Conservation (phyloP, 2,329 filamentous ascomycete species). For the Aspergillus sp. region DNA sequence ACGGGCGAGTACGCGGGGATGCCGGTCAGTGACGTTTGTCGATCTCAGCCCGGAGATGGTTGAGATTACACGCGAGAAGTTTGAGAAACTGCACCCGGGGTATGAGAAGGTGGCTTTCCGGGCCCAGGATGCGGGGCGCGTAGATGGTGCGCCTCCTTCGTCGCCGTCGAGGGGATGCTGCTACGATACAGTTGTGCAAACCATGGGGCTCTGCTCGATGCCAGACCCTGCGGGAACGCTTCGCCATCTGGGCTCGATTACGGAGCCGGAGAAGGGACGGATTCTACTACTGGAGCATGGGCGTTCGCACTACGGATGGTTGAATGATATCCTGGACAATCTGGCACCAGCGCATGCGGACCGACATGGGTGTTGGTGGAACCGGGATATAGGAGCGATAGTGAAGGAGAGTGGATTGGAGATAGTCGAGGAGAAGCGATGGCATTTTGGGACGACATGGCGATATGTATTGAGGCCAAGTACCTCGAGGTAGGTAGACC, state of each 20-base stretch:
- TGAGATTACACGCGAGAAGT: slow-evolving; percentile 41
- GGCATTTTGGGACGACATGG: slow-evolving; percentile 47
- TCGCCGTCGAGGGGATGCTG: slow-evolving; percentile 8
- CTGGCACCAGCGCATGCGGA: slow-evolving; percentile 44
- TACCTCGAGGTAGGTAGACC: background rate
- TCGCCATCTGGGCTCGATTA: slow-evolving; percentile 35
- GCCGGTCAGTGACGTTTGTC: slow-evolving; percentile 42
- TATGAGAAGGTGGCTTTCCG: slow-evolving; percentile 29
- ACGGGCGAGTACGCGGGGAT: slow-evolving; percentile 24
- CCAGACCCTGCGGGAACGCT: slow-evolving; percentile 38
- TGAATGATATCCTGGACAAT: slow-evolving; percentile 45
- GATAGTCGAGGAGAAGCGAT: slow-evolving; percentile 42
- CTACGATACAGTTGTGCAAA: slow-evolving; percentile 47
- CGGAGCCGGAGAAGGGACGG: slow-evolving; percentile 34
- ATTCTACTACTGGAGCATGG: slow-evolving; percentile 49
- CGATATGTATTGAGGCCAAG: slow-evolving; percentile 35
- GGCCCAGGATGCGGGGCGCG: slow-evolving; percentile 30
- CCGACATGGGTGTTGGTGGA: slow-evolving; percentile 51
- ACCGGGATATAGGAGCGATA: slow-evolving; percentile 46
- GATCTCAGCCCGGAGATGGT: slow-evolving; percentile 47
- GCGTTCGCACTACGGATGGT: slow-evolving; percentile 41
- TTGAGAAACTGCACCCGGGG: slow-evolving; percentile 28
- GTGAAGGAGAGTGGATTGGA: slow-evolving; percentile 44
- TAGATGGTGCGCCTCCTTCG: slow-evolving; percentile 10
- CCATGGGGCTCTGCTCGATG: slow-evolving; percentile 48